Evolutionary conservation across 108 stramenopile species (phyloP).

Genomic region (Heterococcus sp.): DNA sequence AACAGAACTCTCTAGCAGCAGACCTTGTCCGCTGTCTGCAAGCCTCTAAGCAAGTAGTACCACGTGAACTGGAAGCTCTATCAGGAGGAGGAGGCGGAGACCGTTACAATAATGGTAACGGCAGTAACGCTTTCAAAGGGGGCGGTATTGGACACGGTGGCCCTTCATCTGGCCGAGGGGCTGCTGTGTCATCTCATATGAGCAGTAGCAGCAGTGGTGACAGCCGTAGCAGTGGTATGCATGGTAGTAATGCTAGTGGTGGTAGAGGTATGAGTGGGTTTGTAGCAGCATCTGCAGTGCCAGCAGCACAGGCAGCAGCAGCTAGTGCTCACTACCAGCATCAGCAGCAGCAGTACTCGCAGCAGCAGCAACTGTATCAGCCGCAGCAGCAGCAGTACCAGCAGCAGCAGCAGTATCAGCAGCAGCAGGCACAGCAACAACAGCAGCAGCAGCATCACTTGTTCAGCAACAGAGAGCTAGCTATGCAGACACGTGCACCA

Average conservation of each 20-base stretch:
- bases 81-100: conserved; percentile 15
- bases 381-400: background rate
- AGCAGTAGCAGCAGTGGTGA: no score
- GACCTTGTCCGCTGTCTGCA: conserved; percentile 21
- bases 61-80: conserved; percentile 7
- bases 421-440: background rate
- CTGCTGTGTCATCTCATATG: no score
- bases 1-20: conserved; percentile 17
- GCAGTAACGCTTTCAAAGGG: background rate
- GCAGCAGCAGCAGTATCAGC: background rate
- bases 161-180: no score
- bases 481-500: background rate
- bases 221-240: no score
- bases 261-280: no score
- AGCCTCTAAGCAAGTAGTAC: conserved; percentile 18
- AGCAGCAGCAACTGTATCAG: background rate
- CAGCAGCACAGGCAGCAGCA: background rate
- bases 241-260: no score
- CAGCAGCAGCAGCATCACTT: background rate
- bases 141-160: conserved; percentile 1
- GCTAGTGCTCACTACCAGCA: background rate
- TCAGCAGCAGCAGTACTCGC: background rate
- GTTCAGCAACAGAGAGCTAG: background rate
- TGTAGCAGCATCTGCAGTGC: background rate
- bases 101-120: background rate